Evolutionary conservation across 1,284 basidiomycete genomes (phyloP).

Genomic region (Boletus semigastroideus): DNA sequence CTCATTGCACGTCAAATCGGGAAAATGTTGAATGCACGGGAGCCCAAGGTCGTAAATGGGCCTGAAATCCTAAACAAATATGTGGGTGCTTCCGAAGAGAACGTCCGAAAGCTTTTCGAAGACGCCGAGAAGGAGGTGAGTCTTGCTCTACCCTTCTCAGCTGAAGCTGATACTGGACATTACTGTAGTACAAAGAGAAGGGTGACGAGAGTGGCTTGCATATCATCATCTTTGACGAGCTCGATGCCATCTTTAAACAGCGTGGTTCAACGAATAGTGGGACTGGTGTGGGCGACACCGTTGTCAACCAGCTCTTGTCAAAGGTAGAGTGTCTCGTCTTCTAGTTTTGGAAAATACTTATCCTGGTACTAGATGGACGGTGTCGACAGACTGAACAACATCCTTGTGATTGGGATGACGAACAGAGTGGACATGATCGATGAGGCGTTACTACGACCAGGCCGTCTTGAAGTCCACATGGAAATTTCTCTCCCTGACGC

Average conservation of each 20-base stretch:
- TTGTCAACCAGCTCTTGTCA: conserved; percentile 97
- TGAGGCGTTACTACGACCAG: conserved; percentile 94
- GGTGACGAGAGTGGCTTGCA: conserved; percentile 98
- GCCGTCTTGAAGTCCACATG: conserved; percentile 99
- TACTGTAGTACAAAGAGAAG: conserved; percentile 87
- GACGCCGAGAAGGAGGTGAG: conserved; percentile 96
- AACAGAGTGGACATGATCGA: conserved; percentile 99
- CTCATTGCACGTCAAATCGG: conserved; percentile 98
- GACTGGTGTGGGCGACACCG: conserved; percentile 98
- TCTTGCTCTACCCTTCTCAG: background rate
- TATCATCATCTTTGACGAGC: conserved; percentile 99
- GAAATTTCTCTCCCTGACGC: conserved; percentile 98
- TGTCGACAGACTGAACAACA: conserved; percentile 99
- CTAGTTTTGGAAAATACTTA: background rate
- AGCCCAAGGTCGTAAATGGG: conserved; percentile 99
- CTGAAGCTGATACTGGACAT: background rate
- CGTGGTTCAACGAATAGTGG: conserved; percentile 87
- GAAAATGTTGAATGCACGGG: conserved; percentile 97
- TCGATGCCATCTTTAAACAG: conserved; percentile 99
- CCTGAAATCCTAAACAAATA: conserved; percentile 98
- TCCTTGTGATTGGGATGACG: conserved; percentile 99
- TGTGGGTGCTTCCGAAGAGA: conserved; percentile 98
- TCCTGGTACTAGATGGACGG: conserved; percentile 82
- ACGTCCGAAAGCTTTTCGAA: conserved; percentile 95
- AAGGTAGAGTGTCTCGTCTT: conserved; percentile 55